Percentiles rank a stretch among this genome's conserved stretches.
Evolutionary conservation across 495 filamentous ascomycete genomes (phyloP).

Genomic region (Tuber umbilicatum): DNA sequence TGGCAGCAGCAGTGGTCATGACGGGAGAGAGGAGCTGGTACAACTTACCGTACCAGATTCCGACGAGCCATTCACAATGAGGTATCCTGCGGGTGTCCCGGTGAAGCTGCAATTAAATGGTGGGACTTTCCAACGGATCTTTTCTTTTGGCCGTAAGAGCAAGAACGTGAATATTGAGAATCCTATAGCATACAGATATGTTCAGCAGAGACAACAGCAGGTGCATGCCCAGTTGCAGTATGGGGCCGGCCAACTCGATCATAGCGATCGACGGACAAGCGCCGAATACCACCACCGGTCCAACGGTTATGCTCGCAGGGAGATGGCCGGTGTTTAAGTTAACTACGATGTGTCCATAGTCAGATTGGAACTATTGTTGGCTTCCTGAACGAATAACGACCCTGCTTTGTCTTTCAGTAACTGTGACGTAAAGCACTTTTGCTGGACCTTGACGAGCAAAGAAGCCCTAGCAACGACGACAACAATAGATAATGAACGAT

Average conservation of each 20-base stretch:
- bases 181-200: slow-evolving; percentile 37
- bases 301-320: slow-evolving; percentile 1
- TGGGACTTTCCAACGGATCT: slow-evolving; percentile 28
- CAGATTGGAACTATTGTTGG: neutral
- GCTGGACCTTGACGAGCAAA: slow-evolving; percentile 15
- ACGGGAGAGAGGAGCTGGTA: slow-evolving; percentile 35
- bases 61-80: slow-evolving; percentile 40
- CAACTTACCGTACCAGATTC: slow-evolving; percentile 24
- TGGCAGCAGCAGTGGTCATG: slow-evolving; percentile 30
- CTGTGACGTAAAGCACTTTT: slow-evolving; percentile 27
- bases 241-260: slow-evolving; percentile 27
- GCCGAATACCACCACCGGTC: slow-evolving; percentile 32
- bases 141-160: slow-evolving; percentile 20
- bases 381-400: neutral
- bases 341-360: neutral
- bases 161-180: slow-evolving; percentile 40
- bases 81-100: slow-evolving; percentile 37
- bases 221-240: slow-evolving; percentile 38
- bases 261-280: slow-evolving; percentile 30
- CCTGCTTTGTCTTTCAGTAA: neutral
- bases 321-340: slow-evolving; percentile 1
- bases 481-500: slow-evolving; percentile 15
- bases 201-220: slow-evolving; percentile 40
- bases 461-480: neutral
- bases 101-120: slow-evolving; percentile 40